Percentiles rank a stretch among this genome's conserved stretches.
Evolutionary conservation across 1,284 basidiomycete genomes (phyloP).

Genomic region (Ceratorhiza oryzae-sativae): DNA sequence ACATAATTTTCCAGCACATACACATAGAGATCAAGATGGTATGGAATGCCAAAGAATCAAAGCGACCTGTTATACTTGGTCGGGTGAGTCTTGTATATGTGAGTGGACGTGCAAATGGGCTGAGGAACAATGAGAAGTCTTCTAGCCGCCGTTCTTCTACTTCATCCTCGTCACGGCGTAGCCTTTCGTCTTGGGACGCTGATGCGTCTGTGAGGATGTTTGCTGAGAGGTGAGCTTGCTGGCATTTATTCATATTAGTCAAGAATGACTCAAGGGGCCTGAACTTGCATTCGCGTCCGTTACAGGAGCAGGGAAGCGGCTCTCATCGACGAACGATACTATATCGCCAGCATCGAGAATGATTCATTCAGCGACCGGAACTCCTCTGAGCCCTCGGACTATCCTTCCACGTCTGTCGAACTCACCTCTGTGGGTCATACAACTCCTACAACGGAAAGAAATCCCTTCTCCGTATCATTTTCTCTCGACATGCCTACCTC

Average conservation of each 20-base stretch:
- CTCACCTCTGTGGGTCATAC: background rate
- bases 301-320: conserved; percentile 12
- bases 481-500: conserved; percentile 24
- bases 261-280: background rate
- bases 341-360: background rate
- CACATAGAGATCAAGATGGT: background rate
- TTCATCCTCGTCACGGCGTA: conserved; percentile 14
- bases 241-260: conserved; percentile 16
- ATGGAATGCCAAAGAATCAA: background rate
- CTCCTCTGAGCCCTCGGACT: conserved; percentile 12
- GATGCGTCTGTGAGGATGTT: conserved; percentile 36
- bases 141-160: conserved; percentile 6
- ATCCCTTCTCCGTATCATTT: background rate
- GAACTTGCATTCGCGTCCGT: background rate
- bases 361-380: conserved; percentile 4
- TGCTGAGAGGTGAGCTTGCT: conserved; percentile 9
- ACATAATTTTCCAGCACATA: background rate
- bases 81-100: conserved; percentile 3
- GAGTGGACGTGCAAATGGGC: background rate
- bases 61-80: conserved; percentile 8
- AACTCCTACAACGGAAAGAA: background rate
- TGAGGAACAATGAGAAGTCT: background rate
- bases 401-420: background rate
- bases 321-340: conserved; percentile 3
- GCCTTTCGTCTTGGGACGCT: conserved; percentile 12